A percentile compares a stretch with the other conserved stretches of the same genome.
Evolutionary conservation across 202 grass and related monocot species (phyloP).

Genomic region (Carex sylvatica): DNA sequence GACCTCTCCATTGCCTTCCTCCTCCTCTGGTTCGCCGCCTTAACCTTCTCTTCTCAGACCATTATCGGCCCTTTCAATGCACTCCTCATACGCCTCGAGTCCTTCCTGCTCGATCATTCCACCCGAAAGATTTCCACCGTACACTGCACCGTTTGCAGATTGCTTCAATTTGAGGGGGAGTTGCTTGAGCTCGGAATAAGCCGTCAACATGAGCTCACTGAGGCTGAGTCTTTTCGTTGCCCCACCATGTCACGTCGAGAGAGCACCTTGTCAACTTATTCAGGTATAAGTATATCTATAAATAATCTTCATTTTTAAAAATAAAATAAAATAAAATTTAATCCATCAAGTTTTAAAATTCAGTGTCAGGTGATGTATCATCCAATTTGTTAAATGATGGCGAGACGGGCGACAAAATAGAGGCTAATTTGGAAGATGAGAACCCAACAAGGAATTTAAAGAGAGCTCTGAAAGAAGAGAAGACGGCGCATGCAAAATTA

Average conservation of each 20-base stretch:
- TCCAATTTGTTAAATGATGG: neutral
- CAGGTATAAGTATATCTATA: conserved; percentile 9
- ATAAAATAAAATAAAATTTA: neutral
- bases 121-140: conserved; percentile 9
- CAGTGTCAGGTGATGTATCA: conserved; percentile 18
- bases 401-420: neutral
- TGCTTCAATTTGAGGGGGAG: conserved; percentile 16
- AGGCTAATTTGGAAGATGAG: conserved; percentile 21
- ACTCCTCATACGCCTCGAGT: neutral
- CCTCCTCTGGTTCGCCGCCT: neutral
- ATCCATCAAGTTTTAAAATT: neutral
- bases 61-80: conserved; percentile 15
- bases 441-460: conserved; percentile 26
- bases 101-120: conserved; percentile 10
- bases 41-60: conserved; percentile 14
- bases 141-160: neutral
- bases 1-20: conserved; percentile 15
- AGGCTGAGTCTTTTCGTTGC: conserved; percentile 15
- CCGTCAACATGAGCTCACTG: neutral
- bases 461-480: conserved; percentile 46
- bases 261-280: conserved; percentile 24
- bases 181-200: neutral
- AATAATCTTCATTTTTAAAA: neutral
- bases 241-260: conserved; percentile 3
- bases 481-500: conserved; percentile 37